phyloP scores from a whole-genome alignment of 2,329 filamentous ascomycete genomes.

The Exophiala lecanii-corni region DNA sequence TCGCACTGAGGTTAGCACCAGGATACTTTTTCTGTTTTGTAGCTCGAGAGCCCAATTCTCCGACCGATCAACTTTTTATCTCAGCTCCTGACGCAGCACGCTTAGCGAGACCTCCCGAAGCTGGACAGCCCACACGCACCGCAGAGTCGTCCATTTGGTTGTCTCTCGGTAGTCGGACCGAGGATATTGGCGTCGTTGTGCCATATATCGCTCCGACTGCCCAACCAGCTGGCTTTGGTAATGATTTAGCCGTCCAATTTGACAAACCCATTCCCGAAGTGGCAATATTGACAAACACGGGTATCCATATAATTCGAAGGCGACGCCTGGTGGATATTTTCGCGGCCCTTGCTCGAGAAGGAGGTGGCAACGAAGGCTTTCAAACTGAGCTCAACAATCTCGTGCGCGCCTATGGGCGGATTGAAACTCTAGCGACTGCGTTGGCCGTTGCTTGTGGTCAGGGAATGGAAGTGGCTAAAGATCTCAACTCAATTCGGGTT shows the following conservation, averaged over 20 bases:
- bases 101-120: constrained; percentile 58
- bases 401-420: constrained; percentile 77
- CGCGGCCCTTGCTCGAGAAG: constrained; percentile 70
- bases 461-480: constrained; percentile 71
- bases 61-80: constrained; percentile 69
- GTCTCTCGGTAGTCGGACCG: constrained; percentile 65
- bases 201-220: constrained; percentile 65
- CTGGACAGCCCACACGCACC: constrained; percentile 55
- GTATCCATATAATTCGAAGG: constrained; percentile 79
- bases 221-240: constrained; percentile 77
- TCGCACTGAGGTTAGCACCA: constrained; percentile 62
- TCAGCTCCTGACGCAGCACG: constrained; percentile 83
- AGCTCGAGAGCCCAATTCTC: constrained; percentile 54
- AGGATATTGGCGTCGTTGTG: constrained; percentile 74
- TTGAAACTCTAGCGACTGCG: constrained; percentile 84
- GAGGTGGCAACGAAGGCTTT: constrained; percentile 71
- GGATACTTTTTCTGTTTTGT: constrained; percentile 90
- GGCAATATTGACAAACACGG: constrained; percentile 85
- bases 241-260: constrained; percentile 94
- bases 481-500: constrained; percentile 64
- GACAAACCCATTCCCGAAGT: constrained; percentile 78
- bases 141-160: constrained; percentile 79
- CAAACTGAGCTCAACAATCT: constrained; percentile 80
- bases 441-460: constrained; percentile 93
- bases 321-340: constrained; percentile 88